Base-by-base conservation (phyloP, 192 early-diverging fungal genomes). In the Entophlyctis helioformis region DNA sequence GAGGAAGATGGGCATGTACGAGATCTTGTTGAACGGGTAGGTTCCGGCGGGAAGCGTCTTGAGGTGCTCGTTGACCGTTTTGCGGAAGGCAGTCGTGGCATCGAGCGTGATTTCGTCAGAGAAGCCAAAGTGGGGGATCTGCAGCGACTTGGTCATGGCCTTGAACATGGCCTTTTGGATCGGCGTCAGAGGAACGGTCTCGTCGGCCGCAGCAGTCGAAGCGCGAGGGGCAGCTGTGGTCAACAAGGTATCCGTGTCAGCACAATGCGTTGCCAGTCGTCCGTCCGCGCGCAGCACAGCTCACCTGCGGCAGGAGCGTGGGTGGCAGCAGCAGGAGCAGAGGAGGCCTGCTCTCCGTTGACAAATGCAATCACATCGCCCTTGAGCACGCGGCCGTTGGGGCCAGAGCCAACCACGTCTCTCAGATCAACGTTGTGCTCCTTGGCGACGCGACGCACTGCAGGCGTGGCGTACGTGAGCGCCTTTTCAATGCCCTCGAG, bases 131-230 rank as follows among this genome's bases (percentile, higher is more conserved):
- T 98, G 91, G 1, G 95, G 95, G 37, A 98, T 93, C 1, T 68
- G 34, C 3, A 94, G 77, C 2, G 95, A 91, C 31, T 79, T 76
- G 7, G 95, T 89, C 91, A 98, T 98, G 25, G 66, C 66, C 53
- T 86, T 86, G 76, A 89, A 98, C 95, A 98, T 98, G 54, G 86
- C 86, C 49, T 90, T 89, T 70, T 96, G 91, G 35, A 92, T 84
- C 36, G 71, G 61, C n/a, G 75, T 77, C 37, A 98, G 72, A n/a
- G 83, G 67, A 24, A 68, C 58, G 1, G 74, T 41, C 12, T 56
- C 64, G 56, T 86, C 87, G 36, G 68, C 51, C 4, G 56, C 64
- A 13, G 59, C 42, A 10, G 44, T 19, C 1, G 59, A 49, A 11
- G 54, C 53, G 35, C 47, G 48, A 19, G 66, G 42, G 8, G 56